These are phyloP conservation scores for Ambrosia artemisiifolia DNA, from an alignment of 129 eudicot species.

Conservation along the genomic window DNA sequence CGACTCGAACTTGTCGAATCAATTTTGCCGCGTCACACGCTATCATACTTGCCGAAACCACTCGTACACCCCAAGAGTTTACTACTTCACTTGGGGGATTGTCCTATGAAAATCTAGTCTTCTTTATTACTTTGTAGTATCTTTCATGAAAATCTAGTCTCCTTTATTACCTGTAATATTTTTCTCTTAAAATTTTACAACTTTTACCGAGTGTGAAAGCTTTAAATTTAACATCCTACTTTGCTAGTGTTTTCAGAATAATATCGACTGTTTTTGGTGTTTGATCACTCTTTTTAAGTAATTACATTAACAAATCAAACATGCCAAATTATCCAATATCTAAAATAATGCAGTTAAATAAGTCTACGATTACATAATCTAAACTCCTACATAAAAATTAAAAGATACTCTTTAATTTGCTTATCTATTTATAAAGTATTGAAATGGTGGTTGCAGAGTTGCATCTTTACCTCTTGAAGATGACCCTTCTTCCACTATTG, in stretches of 20 bases:
- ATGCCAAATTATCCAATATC: neutral
- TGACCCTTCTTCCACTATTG: constrained; percentile 41
- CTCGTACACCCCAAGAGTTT: no score
- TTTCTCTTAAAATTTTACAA: no score
- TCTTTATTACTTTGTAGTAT: no score
- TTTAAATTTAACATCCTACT: no score
- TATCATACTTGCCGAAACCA: no score
- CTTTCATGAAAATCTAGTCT: no score
- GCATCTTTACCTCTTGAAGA: constrained; percentile 34
- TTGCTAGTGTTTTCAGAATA: neutral
- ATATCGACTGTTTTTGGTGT: neutral
- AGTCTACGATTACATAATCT: neutral
- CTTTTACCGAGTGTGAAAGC: no score
- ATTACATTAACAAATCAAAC: neutral
- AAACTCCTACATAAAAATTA: neutral
- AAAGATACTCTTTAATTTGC: constrained; percentile 9
- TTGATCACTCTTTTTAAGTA: neutral
- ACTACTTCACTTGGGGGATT: no score
- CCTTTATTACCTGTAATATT: no score
- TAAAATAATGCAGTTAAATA: neutral
- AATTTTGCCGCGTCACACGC: no score
- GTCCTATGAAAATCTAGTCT: no score
- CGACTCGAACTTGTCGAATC: no score
- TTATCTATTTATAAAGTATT: constrained; percentile 44
- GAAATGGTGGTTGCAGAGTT: constrained; percentile 61